Base-by-base conservation (phyloP, 208 protist genomes). In the Crithidia sp. region DNA sequence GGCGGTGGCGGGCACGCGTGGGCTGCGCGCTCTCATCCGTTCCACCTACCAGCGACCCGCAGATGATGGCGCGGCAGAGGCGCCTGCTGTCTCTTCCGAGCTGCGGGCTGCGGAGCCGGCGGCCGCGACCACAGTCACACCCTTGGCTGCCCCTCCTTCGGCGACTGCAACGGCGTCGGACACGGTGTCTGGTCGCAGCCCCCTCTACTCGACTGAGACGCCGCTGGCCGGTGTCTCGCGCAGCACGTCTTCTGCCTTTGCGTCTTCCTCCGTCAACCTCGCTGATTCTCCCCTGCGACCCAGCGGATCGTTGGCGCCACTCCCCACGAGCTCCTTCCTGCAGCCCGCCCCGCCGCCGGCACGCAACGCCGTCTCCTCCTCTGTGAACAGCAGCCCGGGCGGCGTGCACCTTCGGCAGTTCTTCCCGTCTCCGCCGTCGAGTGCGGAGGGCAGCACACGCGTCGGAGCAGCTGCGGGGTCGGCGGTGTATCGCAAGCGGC, bases 1-100 rank as follows among this genome's bases (percentile, higher is more conserved):
- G 47, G 91, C 83, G 10, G 87, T 87, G 13, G 84, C 71, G 5
- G 88, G 88, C 19, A 77, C 84, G n/a, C 75, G 91, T 16, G 86
- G 91, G 14, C 73, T 95, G 73, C 86, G 87, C 8, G 91, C 91
- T 2, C 77, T 95, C 10, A 63, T 95, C 9, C 74, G 62, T 12
- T 91, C 86, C 19, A 91, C 81, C 0, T 91, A 91, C 70, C 65
- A 69, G n/a, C 72, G 63, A 8, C 54, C 65, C 7, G 37, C 16
- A 13, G 52, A 41, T 5, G 44, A n/a, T 17, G 12, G 7, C 17
- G 53, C 40, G 44, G 17, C 8, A 17, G 54, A 37, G 0, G 55
- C 43, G n/a, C 6, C 52, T 4, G 52, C 37, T 7, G 56, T 54
- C 5, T 63, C 63, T 53, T 44, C 7, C 45, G 45, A 13, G 9